phyloP scores from a whole-genome alignment of 1,139 yeast genomes.

The Diutina siamensis region DNA sequence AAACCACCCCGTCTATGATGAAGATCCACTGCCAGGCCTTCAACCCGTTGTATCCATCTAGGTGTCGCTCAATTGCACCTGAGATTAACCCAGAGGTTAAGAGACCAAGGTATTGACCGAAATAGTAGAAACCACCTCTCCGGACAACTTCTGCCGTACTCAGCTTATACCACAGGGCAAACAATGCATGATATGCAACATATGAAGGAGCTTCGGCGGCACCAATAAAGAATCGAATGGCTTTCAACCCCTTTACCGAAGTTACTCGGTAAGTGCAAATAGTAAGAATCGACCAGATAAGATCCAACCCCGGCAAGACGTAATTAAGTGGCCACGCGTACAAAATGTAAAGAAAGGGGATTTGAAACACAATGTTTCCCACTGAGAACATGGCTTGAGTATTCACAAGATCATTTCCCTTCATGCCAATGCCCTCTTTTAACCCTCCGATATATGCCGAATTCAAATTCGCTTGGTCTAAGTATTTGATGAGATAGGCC shows the following conservation, averaged over 20 bases:
- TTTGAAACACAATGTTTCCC: constrained; percentile 49
- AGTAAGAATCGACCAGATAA: constrained; percentile 59
- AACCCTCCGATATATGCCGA: constrained; percentile 65
- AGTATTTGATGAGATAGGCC: constrained; percentile 61
- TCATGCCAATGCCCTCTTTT: constrained; percentile 45
- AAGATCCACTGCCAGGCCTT: constrained; percentile 11
- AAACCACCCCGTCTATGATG: constrained; percentile 10
- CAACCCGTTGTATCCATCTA: constrained; percentile 9
- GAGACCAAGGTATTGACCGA: constrained; percentile 50
- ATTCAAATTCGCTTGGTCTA: constrained; percentile 49
- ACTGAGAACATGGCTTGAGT: constrained; percentile 47
- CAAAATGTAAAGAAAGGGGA: constrained; percentile 33
- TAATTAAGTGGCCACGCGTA: constrained; percentile 41
- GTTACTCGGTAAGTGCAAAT: constrained; percentile 38
- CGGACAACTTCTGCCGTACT: constrained; percentile 24
- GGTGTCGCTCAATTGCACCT: constrained; percentile 36
- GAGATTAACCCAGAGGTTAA: constrained; percentile 55
- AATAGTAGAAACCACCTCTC: constrained; percentile 49
- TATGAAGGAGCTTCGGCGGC: constrained; percentile 52
- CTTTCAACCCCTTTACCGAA: constrained; percentile 39
- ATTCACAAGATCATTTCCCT: constrained; percentile 54
- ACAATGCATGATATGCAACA: constrained; percentile 46
- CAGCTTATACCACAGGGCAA: constrained; percentile 27
- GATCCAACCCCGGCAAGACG: constrained; percentile 45
- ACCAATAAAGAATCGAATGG: constrained; percentile 48